Conservation (phyloP, 805 yeast genomes). For the Zygoascus flipseniorum region DNA sequence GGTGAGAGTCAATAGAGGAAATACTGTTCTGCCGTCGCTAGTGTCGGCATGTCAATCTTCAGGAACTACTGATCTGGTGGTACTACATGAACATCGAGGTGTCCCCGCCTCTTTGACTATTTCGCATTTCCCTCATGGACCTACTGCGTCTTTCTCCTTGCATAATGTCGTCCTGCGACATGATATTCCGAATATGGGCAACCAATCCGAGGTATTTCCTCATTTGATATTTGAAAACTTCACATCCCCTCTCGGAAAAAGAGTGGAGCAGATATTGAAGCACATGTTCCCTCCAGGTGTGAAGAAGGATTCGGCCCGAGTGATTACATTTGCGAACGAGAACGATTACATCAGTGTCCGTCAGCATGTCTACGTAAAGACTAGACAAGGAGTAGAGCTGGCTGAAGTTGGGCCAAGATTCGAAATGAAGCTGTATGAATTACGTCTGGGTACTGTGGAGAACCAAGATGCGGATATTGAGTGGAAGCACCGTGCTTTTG, state of each 20-base stretch:
- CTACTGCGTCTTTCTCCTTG: constrained; percentile 86
- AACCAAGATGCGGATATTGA: constrained; percentile 97
- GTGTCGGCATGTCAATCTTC: constrained; percentile 77
- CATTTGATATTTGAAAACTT: constrained; percentile 91
- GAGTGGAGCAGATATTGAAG: constrained; percentile 73
- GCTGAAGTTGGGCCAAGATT: constrained; percentile 98
- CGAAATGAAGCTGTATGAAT: constrained; percentile 88
- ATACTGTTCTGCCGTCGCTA: constrained; percentile 72
- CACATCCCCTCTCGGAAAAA: constrained; percentile 66
- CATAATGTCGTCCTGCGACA: constrained; percentile 94
- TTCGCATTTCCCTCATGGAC: constrained; percentile 97
- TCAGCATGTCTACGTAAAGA: constrained; percentile 88
- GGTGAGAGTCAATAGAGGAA: constrained; percentile 87
- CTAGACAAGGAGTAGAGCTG: constrained; percentile 79
- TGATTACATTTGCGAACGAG: constrained; percentile 82
- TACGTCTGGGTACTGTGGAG: constrained; percentile 83
- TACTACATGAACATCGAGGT: constrained; percentile 96
- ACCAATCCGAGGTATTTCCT: constrained; percentile 86
- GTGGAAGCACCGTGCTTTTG: constrained; percentile 89
- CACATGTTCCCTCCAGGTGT: constrained; percentile 97
- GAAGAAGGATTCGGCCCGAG: constrained; percentile 79
- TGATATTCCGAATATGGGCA: constrained; percentile 79
- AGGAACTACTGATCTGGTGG: constrained; percentile 73
- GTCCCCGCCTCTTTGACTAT: constrained; percentile 90
- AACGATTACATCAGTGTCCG: constrained; percentile 92